Conservation (phyloP, 2,329 filamentous ascomycete genomes). For the Calonectria naviculata region DNA sequence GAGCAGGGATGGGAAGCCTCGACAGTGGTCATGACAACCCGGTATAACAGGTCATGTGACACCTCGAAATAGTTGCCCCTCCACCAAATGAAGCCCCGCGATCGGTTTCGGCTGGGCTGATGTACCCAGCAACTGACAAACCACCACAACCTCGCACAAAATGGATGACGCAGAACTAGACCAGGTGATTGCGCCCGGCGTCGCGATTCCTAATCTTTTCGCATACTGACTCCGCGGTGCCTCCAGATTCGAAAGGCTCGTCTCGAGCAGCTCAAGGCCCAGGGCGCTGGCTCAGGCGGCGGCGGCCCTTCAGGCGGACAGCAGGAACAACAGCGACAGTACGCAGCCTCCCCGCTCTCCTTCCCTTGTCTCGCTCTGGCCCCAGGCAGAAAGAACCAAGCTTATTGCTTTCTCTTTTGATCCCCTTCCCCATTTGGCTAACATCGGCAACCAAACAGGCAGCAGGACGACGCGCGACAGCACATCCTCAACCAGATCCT, state of each 20-base stretch:
- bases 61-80: slow-evolving; percentile 33
- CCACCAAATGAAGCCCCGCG: slow-evolving; percentile 35
- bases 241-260: slow-evolving; percentile 88
- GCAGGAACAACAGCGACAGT: slow-evolving; percentile 70
- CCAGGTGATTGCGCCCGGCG: slow-evolving; percentile 42
- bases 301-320: slow-evolving; percentile 53
- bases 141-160: slow-evolving; percentile 24
- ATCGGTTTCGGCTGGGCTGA: slow-evolving; percentile 30
- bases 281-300: slow-evolving; percentile 64
- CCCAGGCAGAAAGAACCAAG: too few species aligned
- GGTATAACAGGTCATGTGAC: slow-evolving; percentile 33
- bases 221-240: background rate
- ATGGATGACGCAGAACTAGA: slow-evolving; percentile 60
- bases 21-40: background rate
- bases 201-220: too few species aligned
- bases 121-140: slow-evolving; percentile 20
- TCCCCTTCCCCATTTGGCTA: too few species aligned
- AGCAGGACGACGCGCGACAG: slow-evolving; percentile 76
- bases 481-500: slow-evolving; percentile 92
- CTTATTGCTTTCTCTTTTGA: background rate
- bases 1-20: background rate
- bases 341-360: slow-evolving; percentile 22
- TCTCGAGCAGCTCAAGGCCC: slow-evolving; percentile 89
- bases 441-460: too few species aligned
- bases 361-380: too few species aligned